Evolutionary conservation across 2,329 filamentous ascomycete genomes (phyloP), one percentile per base, ranked within the genome.

Genomic region (Neofusicoccum ribis): DNA sequence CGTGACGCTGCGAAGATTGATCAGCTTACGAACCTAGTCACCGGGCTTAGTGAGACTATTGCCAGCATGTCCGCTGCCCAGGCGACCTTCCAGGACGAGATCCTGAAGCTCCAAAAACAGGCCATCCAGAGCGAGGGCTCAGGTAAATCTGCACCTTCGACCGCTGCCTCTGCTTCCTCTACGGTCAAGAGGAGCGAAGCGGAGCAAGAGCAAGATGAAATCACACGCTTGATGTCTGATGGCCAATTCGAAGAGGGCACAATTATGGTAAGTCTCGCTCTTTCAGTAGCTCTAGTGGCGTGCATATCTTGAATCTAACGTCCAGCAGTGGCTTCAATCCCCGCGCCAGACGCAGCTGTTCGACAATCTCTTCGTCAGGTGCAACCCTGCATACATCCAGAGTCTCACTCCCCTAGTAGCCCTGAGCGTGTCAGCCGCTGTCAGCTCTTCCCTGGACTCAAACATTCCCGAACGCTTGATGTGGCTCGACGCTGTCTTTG

Each of bases 11-110:
- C 82, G 69, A 93, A 93, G 83, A 89, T 93, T 65, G 87, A 91
- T 63, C 86, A 91, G 71, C 83, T 94, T n/a, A 84, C 88, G 7
- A 83, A 84, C 14, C 84, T 91, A 36, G 87, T 92, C 4, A 85
- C 84, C 37, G 85, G 86, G 27, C 82, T 93, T 65, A 86, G 88
- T 2, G 86, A 89, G 68, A 91, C 88, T 50, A 84, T 94, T 27
- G 86, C 87, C 44, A 85, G 85, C 12, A 88, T 94, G 88, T 88
- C 88, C 5, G 79, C 86, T 5, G 84, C 85, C 1, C 91, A 93
- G 77, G 79, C 85, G 3, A 85, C 90, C 64, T 87, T 92, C 69
- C 90, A 93, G 74, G 84, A 84, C 39, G 78, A 83, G 70, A 73
- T 83, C 9, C 67, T 74, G 17, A 79, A 79, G 70, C 69, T 82